Base-by-base conservation (phyloP, 2,329 filamentous ascomycete species). In the Didymella segeticola region DNA sequence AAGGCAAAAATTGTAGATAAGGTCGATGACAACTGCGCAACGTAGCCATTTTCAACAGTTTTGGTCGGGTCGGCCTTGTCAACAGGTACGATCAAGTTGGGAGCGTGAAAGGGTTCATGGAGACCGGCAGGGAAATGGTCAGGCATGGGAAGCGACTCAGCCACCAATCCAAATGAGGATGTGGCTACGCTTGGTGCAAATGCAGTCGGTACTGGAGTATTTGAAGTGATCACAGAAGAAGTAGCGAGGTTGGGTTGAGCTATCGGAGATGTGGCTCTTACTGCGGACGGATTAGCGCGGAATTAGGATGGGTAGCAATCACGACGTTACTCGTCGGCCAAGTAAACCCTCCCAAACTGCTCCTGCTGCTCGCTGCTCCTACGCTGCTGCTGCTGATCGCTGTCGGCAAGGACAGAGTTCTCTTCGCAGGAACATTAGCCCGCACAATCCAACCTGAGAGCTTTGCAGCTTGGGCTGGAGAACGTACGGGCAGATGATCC, bases 1-100 rank as follows among this genome's bases (percentile, higher is more conserved):
- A 82, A 82, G 53, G 75, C 77, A 71, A 81, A 80, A 54, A 82
- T 57, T 9, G 73, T 71, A 33, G 67, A 72, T n/a, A 62, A 56
- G 3, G 60, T 71, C 1, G 74, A 67, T 4, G 75, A 77, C 53
- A 82, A 67, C 12, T 70, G 62, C 15, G 71, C 79, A 30, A 67
- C 69, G 62, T 74, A 78, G 20, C 70, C 64, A 0, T 75, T 75
- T 1, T 79, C 79, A 29, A 73, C 74, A 7, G 74, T 66, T 17
- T 57, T 70, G 53, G 75, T 60, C 0, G 79, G 78, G 17, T 77
- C 38, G 25, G 61, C 39, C 12, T 60, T 67, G 39, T 75, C 70
- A 45, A 78, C 61, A 2, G 74, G 72, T 7, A 76, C 55, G 17
- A 78, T 75, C 46, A 74, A 59, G 39, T 72, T 66, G n/a, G 75